Base-by-base conservation (phyloP, 257 asterid genomes). In the Solanum habrochaites region DNA sequence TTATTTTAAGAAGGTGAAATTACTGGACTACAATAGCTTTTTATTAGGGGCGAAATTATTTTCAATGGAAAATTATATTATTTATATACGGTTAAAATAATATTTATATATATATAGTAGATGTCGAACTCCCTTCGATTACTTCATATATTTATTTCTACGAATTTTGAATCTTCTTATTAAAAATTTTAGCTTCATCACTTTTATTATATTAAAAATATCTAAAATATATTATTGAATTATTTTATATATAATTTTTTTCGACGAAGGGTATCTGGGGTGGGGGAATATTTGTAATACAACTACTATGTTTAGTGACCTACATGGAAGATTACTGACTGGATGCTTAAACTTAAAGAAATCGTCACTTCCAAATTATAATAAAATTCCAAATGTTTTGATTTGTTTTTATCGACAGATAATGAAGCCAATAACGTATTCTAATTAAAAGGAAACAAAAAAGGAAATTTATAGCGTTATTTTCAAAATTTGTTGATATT, bases 121-220 rank as follows among this genome's bases (percentile, higher is more conserved):
- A 37, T 37, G 7, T 6, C 1, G 1, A 37, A 5, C 2, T 0
- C 39, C 7, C 2, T 37, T 37, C 7, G 7, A 37, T 1, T 37
- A 37, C 7, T 37, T 0, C 39, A 1, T 37, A 37, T 37, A 0
- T 5, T 1, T 37, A 37, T 37, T 37, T 37, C 1, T 5, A 37
- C 39, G 7, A 37, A 0, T 37, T 37, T 37, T 5, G 1, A 35
- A 35, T 1, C 1, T 35, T 1, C 0, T 35, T 35, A 35, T 35
- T 35, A 1, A 5, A 35, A 35, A 35, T 5, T 1, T 1, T 35
- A 7, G 1, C 1, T 1, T 0, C 7, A 5, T 0, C 39, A 1
- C 7, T 35, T 0, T 35, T 35, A 1, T 35, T 5, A 35, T 35
- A 52, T 16, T 52, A 52, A 52, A 1, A 6, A 9, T 52, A 1